These are phyloP conservation scores for Colletotrichum sp. DNA, from an alignment of 2,329 filamentous ascomycete genomes.

Conservation along the genomic window DNA sequence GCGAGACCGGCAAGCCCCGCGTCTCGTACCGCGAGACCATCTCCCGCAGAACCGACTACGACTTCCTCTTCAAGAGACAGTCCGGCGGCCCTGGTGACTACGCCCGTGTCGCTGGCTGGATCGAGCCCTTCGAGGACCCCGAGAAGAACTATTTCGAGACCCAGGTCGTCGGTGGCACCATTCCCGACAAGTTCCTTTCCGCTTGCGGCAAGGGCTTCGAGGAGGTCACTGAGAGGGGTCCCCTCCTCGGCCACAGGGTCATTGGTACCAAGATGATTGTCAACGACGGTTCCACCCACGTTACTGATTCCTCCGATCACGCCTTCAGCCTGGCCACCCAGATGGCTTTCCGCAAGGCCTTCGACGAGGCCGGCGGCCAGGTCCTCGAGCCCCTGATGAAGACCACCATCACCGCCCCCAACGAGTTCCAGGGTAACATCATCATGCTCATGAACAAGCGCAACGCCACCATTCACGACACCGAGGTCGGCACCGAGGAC, in stretches of 20 bases:
- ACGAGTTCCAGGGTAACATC: slow-evolving; percentile 97
- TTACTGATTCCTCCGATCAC: slow-evolving; percentile 97
- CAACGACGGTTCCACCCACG: slow-evolving; percentile 95
- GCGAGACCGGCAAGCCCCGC: slow-evolving; percentile 93
- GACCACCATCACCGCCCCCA: slow-evolving; percentile 92
- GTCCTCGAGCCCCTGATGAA: slow-evolving; percentile 98
- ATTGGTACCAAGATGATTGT: slow-evolving; percentile 90
- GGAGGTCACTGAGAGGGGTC: slow-evolving; percentile 81
- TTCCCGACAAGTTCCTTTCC: slow-evolving; percentile 93
- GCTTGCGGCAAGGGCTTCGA: slow-evolving; percentile 97
- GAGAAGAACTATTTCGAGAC: slow-evolving; percentile 84
- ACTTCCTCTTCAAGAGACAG: slow-evolving; percentile 94
- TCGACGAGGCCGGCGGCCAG: slow-evolving; percentile 78
- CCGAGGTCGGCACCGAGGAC: slow-evolving; percentile 91
- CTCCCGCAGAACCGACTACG: slow-evolving; percentile 79
- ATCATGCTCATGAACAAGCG: slow-evolving; percentile 97
- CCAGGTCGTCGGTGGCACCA: slow-evolving; percentile 86
- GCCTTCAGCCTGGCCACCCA: slow-evolving; percentile 94
- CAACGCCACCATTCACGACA: slow-evolving; percentile 92
- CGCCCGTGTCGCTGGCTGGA: slow-evolving; percentile 87
- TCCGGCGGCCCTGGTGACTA: slow-evolving; percentile 95
- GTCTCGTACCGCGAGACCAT: slow-evolving; percentile 98
- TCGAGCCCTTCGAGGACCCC: slow-evolving; percentile 81
- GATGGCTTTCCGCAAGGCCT: slow-evolving; percentile 95
- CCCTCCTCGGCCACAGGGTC: slow-evolving; percentile 90